Base-by-base conservation (phyloP, 148 eudicot genomes). In the Pouteria glomerata region DNA sequence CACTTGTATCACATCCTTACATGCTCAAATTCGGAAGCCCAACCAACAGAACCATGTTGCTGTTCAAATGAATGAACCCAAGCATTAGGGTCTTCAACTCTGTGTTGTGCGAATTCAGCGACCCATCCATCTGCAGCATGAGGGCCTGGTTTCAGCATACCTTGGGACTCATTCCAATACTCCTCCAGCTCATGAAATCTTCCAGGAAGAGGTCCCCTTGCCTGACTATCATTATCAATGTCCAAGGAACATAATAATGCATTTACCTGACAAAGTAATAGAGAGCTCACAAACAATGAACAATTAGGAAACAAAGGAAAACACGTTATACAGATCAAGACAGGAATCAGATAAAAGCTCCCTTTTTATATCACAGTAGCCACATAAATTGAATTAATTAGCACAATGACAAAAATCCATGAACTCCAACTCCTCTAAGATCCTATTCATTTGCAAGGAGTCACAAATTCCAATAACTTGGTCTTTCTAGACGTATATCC, bases 21-120 rank as follows among this genome's bases (percentile, higher is more conserved):
- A 71, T 83, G 93, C 72, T 88, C 89, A 85, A 95, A 95, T 81
- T 95, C 96, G 82, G 96, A 89, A 71, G 97, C 99, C 99, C 99
- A 95, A 42, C 90, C 97, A 80, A 78, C 80, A 62, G 86, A 82
- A 33, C 99, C 98, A 75, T 91, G 89, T 69, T 95, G 89, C 69
- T 68, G 82, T 78, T 91, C 92, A 85, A 95, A 95, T 47, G 86
- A 85, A 75, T 78, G 88, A 51, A 79, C 94, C 99, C 99, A 95
- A 65, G 83, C 64, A 83, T 86, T 82, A 68, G 94, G 92, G 70
- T 79, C 83, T 59, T 83, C 82, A 56, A 64, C 73, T 80, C 78
- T 77, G 30, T 66, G 77, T 52, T 85, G 94, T 14, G 78, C 30
- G 73, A 68, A 95, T 68, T 95, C 99, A 63, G 84, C 2, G 63